phyloP scores from a whole-genome alignment of 306 rosid genomes.

The Sophora flavescens region DNA sequence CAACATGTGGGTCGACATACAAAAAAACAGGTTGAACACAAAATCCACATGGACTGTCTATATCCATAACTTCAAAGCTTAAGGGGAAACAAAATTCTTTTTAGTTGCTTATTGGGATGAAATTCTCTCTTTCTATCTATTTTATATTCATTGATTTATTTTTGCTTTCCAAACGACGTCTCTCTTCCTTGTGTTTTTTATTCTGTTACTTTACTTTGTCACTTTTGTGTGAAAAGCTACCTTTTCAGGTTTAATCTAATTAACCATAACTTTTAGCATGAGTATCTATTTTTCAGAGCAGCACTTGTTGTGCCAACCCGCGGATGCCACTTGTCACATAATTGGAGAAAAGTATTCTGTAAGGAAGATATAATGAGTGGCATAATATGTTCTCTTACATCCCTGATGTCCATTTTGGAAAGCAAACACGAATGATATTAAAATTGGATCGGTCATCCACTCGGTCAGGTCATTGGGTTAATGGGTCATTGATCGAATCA shows the following conservation, averaged over 20 bases:
- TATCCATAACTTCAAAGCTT: slow-evolving; percentile 34
- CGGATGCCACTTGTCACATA: background rate
- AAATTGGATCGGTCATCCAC: too few relatives aligned
- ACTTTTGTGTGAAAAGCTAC: background rate
- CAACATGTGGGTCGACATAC: slow-evolving; percentile 57
- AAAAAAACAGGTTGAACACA: slow-evolving; percentile 49
- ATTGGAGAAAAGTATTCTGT: slow-evolving; percentile 18
- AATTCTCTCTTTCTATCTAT: background rate
- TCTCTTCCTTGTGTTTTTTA: slow-evolving; percentile 1
- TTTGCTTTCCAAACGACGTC: background rate
- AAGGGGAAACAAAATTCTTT: background rate
- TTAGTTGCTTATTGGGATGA: background rate
- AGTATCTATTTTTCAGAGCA: background rate
- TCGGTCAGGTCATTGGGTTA: too few relatives aligned
- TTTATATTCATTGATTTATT: background rate
- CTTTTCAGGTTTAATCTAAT: slow-evolving; percentile 15
- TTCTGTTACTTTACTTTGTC: background rate
- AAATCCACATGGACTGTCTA: slow-evolving; percentile 63
- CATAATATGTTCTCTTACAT: slow-evolving; percentile 10
- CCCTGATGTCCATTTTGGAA: slow-evolving; percentile 18
- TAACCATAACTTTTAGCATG: slow-evolving; percentile 13
- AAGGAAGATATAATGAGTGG: background rate
- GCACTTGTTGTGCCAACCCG: background rate
- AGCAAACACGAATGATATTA: too few relatives aligned
- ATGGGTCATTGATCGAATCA: too few relatives aligned